Evolutionary conservation across 805 yeast genomes (phyloP), one percentile per base, ranked within the genome.

Genomic region (Kazachstania viticola): DNA sequence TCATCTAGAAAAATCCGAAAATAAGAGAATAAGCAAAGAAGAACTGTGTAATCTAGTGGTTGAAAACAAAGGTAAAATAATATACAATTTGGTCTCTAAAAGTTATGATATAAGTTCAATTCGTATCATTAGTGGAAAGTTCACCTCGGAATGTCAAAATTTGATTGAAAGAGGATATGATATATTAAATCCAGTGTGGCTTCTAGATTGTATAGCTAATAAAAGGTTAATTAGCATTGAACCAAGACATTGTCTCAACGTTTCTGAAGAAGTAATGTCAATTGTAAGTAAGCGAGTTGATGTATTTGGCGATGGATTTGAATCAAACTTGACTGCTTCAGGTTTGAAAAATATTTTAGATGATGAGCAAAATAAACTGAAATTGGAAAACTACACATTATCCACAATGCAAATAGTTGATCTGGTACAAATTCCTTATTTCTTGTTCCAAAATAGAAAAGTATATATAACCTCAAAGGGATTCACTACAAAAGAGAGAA

Each of bases 151-250:
- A 30, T 65, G 70, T 3, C 44, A 40, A 2, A 51, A 53, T 1
- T 37, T 70, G n/a, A 41, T 49, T 9, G 51, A 58, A n/a, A 36
- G 51, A 13, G 79, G 79, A 0, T 70, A 65, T 42, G 81, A 77
- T 44, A 61, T 88, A 0, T 48, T 84, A 6, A 64, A 56, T 31
- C 84, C 93, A 1, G 50, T 57, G 19, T 88, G 95, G 94, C 49
- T 83, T 5, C 60, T 73, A 28, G 87, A 81, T 41, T 74, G 91
- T 42, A 30, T 50, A 3, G 16, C 29, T 9, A 31, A 33, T 25
- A 28, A 39, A 1, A 31, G 43, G 2, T 28, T 73, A 2, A 51
- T 82, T 0, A 65, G 64, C 2, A 41, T 79, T 5, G 94, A 81
- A 41, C 79, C 82, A 1, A 46, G 51, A 14, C 78, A 82, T 44